Evolutionary conservation across 371 early-diverging fungal species (phyloP).

Genomic region (Lichtheimia ornata): DNA sequence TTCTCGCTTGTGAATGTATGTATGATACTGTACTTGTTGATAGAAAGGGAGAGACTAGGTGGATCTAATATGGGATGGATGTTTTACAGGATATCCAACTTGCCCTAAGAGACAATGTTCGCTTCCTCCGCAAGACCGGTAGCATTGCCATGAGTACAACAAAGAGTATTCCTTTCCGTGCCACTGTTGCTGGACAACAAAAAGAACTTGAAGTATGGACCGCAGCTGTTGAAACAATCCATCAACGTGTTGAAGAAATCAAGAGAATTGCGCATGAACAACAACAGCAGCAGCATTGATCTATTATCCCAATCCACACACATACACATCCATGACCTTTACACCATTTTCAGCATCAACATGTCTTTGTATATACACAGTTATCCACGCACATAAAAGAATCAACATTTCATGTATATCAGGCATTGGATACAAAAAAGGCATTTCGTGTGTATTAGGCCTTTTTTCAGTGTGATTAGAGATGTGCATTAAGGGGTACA

Average conservation of each 20-base stretch:
- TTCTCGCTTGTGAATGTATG: constrained; percentile 47
- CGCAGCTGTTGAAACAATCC: constrained; percentile 33
- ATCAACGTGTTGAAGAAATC: constrained; percentile 36
- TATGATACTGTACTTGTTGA: not conserved
- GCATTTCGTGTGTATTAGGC: too few relatives aligned
- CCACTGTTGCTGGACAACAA: constrained; percentile 37
- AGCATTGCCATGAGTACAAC: constrained; percentile 38
- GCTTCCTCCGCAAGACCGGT: constrained; percentile 34
- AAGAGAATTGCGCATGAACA: constrained; percentile 26
- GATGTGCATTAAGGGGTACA: too few relatives aligned
- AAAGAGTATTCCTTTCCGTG: constrained; percentile 44
- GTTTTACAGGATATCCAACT: constrained; percentile 51
- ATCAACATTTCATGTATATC: too few relatives aligned
- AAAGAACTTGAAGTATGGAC: constrained; percentile 50
- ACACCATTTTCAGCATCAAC: too few relatives aligned
- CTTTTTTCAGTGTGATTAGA: too few relatives aligned
- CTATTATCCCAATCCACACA: too few relatives aligned
- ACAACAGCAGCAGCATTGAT: not conserved
- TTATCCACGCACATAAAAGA: too few relatives aligned
- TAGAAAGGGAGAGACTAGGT: not conserved
- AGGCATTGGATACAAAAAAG: too few relatives aligned
- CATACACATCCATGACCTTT: too few relatives aligned
- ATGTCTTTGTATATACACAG: too few relatives aligned
- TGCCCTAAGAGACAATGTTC: constrained; percentile 38
- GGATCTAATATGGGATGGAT: not conserved